Percentiles rank a stretch among this genome's conserved stretches.
Evolutionary conservation across 2,329 filamentous ascomycete genomes (phyloP).

Genomic region (Annulohypoxylon truncatum): DNA sequence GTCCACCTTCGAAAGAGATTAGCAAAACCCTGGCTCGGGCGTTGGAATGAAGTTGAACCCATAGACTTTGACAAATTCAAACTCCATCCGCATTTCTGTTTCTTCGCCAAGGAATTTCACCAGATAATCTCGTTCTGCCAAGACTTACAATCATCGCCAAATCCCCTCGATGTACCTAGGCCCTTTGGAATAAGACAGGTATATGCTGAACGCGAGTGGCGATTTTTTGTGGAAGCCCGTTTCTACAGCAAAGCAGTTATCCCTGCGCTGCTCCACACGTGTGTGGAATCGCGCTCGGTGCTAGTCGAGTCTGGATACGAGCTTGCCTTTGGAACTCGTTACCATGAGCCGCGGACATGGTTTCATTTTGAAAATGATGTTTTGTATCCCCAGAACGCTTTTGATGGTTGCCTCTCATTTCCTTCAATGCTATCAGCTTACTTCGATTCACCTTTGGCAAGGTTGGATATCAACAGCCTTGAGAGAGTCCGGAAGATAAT

Average conservation of each 20-base stretch:
- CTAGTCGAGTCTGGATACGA: conserved; percentile 15
- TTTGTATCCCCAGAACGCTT: too few species aligned
- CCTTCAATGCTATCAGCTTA: too few species aligned
- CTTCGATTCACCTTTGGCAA: not conserved
- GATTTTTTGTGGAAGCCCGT: conserved; percentile 1
- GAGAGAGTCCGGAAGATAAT: not conserved
- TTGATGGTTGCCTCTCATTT: too few species aligned
- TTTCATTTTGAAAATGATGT: conserved; percentile 19
- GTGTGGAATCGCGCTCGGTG: conserved; percentile 10
- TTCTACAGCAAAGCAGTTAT: conserved; percentile 18
- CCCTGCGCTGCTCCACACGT: conserved; percentile 21
- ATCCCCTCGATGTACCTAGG: not conserved
- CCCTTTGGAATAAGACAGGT: too few species aligned
- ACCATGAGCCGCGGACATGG: conserved; percentile 18
- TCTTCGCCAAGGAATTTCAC: conserved; percentile 16
- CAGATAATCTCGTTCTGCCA: not conserved
- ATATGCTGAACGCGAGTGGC: too few species aligned
- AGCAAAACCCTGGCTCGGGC: too few species aligned
- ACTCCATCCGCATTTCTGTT: conserved; percentile 8
- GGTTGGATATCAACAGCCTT: conserved; percentile 1
- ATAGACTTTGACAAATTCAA: not conserved
- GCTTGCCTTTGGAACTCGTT: conserved; percentile 19
- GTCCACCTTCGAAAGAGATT: conserved; percentile 13
- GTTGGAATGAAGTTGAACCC: too few species aligned
- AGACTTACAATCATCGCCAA: not conserved